Percentiles rank a stretch among this genome's conserved stretches.
Evolutionary conservation across 108 stramenopile species (phyloP).

Genomic region (Fragilariopsis cylindrus): DNA sequence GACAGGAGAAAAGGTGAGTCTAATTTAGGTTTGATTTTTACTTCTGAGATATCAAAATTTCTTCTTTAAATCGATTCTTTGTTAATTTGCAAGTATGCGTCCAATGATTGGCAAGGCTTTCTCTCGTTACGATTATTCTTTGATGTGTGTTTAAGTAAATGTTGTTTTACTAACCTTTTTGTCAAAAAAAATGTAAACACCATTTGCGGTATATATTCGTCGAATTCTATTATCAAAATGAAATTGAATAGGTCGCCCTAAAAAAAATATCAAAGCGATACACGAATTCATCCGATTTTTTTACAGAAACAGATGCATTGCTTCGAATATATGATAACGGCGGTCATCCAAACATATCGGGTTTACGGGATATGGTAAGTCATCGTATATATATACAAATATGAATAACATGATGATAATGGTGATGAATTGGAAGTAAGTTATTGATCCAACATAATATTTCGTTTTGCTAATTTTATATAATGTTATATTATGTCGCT

Average conservation of each 20-base stretch:
- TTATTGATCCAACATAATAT: too few relatives aligned
- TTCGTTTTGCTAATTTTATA: neutral
- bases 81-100: neutral
- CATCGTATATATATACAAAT: neutral
- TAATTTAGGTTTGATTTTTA: too few relatives aligned
- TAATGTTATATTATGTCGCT: neutral
- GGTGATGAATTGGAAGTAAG: neutral
- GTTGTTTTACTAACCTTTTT: constrained; percentile 28
- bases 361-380: constrained; percentile 33
- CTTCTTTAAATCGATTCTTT: neutral
- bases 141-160: constrained; percentile 62
- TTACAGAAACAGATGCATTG: constrained; percentile 76
- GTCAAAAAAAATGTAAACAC: constrained; percentile 28
- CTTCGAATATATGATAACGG: constrained; percentile 71
- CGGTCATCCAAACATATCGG: constrained; percentile 77
- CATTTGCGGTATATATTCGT: constrained; percentile 27
- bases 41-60: neutral
- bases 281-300: constrained; percentile 67
- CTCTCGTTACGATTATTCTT: neutral
- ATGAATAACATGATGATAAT: neutral
- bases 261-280: constrained; percentile 85
- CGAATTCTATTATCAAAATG: neutral
- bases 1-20: constrained; percentile 71
- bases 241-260: constrained; percentile 46
- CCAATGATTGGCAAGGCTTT: neutral